A percentile compares a stretch with the other conserved stretches of the same genome.
phyloP scores from a whole-genome alignment of 345 rosid species.

The Ailanthus altissimus region DNA sequence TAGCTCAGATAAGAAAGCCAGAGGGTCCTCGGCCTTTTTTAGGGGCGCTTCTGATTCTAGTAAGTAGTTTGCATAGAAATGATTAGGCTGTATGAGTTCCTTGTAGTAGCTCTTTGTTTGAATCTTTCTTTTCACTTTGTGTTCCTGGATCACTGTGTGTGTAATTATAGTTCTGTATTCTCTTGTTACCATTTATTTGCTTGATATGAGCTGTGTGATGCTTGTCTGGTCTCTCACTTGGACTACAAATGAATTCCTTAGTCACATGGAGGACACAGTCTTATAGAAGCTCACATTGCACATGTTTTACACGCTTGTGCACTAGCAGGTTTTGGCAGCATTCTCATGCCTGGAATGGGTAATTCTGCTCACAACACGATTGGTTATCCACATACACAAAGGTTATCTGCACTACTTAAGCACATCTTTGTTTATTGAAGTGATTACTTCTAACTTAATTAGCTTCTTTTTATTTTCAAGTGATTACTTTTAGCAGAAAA shows the following conservation, averaged over 20 bases:
- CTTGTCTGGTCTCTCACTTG: slow-evolving; percentile 35
- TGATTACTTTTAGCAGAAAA: slow-evolving; percentile 34
- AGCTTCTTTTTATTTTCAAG: slow-evolving; percentile 34
- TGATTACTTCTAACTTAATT: slow-evolving; percentile 38
- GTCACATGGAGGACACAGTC: slow-evolving; percentile 57
- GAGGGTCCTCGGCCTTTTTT: slow-evolving; percentile 38
- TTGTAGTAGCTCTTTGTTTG: slow-evolving; percentile 14
- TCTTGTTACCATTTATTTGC: slow-evolving; percentile 1
- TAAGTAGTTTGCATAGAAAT: slow-evolving; percentile 36
- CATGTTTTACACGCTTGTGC: slow-evolving; percentile 92
- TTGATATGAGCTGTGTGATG: slow-evolving; percentile 29
- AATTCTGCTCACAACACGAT: slow-evolving; percentile 83
- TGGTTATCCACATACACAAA: slow-evolving; percentile 94
- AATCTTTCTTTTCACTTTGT: slow-evolving; percentile 20
- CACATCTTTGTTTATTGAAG: slow-evolving; percentile 53
- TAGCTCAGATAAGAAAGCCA: slow-evolving; percentile 59
- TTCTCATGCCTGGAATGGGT: slow-evolving; percentile 85
- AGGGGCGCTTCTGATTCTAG: slow-evolving; percentile 50
- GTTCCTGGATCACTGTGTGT: slow-evolving; percentile 14
- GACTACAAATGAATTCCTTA: slow-evolving; percentile 37
- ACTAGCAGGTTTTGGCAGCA: slow-evolving; percentile 98
- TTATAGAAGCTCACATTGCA: slow-evolving; percentile 83
- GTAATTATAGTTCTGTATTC: slow-evolving; percentile 9
- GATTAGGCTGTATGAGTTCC: slow-evolving; percentile 14
- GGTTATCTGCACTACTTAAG: slow-evolving; percentile 91